A percentile compares a stretch with the other conserved stretches of the same genome.
Evolutionary conservation across 176 grass and related monocot genomes (phyloP).

Genomic region (Melocanna baccifera): DNA sequence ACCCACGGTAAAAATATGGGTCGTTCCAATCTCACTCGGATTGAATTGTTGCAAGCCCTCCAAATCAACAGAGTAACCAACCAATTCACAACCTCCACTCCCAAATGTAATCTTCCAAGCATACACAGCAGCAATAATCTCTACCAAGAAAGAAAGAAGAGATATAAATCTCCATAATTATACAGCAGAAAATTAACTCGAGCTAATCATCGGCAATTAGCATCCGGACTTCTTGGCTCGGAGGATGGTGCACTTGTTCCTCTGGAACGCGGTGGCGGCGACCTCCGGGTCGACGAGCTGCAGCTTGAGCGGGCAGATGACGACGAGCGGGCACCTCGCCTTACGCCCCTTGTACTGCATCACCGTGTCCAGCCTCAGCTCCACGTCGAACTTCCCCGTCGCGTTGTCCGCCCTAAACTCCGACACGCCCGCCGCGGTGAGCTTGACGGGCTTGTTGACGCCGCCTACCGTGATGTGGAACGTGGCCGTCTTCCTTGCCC

Average conservation of each 20-base stretch:
- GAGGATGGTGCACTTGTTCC: conserved; percentile 48
- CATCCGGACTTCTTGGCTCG: conserved; percentile 47
- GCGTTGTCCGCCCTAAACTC: conserved; percentile 25
- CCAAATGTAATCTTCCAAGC: background rate
- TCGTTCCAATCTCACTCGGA: too few species aligned
- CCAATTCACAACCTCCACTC: background rate
- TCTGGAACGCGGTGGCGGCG: conserved; percentile 52
- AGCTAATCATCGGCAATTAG: background rate
- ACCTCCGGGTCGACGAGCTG: conserved; percentile 51
- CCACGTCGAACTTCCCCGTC: conserved; percentile 28
- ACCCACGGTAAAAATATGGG: too few species aligned
- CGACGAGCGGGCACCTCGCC: conserved; percentile 22
- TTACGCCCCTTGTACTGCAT: conserved; percentile 42
- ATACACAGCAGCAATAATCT: background rate
- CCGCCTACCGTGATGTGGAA: conserved; percentile 24
- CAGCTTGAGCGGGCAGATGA: conserved; percentile 41
- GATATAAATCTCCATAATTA: background rate
- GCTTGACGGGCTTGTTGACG: conserved; percentile 6
- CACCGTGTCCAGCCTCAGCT: conserved; percentile 40
- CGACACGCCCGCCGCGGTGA: background rate
- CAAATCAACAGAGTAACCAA: background rate
- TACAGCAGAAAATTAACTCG: background rate
- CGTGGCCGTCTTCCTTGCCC: conserved; percentile 20
- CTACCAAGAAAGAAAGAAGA: background rate
- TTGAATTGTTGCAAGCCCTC: background rate